These are phyloP conservation scores for Linnemannia elongata DNA, from an alignment of 192 early-diverging fungal species.

Conservation along the genomic window DNA sequence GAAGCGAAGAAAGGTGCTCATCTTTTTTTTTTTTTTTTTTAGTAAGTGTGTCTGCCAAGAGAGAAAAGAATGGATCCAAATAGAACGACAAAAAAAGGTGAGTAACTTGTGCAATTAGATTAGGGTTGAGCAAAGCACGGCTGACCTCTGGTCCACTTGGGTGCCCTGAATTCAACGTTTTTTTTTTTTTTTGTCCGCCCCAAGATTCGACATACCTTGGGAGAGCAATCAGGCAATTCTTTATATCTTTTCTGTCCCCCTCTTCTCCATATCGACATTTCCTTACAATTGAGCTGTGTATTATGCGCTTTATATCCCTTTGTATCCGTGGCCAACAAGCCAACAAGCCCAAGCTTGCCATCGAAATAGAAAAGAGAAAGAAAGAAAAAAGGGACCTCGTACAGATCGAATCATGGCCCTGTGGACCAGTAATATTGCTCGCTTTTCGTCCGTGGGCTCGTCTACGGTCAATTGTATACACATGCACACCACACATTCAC, in stretches of 20 bases:
- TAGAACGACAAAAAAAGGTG: neutral
- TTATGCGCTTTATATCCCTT: neutral
- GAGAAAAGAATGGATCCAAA: neutral
- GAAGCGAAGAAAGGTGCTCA: neutral
- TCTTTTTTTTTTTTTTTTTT: slow-evolving; percentile 8
- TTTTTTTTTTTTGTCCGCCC: neutral
- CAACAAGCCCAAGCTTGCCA: neutral
- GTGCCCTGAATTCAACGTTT: neutral
- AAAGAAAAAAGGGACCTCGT: neutral
- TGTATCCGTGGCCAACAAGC: slow-evolving; percentile 1
- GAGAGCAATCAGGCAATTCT: neutral
- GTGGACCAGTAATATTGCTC: slow-evolving; percentile 37
- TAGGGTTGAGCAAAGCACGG: neutral
- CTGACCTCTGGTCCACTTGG: slow-evolving; percentile 5
- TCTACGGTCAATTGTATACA: neutral
- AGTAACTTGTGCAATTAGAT: neutral
- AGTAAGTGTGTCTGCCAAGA: neutral
- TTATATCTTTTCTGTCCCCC: neutral
- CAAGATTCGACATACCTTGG: neutral
- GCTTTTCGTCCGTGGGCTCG: slow-evolving; percentile 16
- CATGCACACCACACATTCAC: neutral
- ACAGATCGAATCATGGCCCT: slow-evolving; percentile 28
- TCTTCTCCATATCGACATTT: neutral
- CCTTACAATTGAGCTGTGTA: neutral
- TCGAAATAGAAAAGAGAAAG: neutral